Base-by-base conservation (phyloP, 805 yeast genomes). In the Lipomyces japonicus region DNA sequence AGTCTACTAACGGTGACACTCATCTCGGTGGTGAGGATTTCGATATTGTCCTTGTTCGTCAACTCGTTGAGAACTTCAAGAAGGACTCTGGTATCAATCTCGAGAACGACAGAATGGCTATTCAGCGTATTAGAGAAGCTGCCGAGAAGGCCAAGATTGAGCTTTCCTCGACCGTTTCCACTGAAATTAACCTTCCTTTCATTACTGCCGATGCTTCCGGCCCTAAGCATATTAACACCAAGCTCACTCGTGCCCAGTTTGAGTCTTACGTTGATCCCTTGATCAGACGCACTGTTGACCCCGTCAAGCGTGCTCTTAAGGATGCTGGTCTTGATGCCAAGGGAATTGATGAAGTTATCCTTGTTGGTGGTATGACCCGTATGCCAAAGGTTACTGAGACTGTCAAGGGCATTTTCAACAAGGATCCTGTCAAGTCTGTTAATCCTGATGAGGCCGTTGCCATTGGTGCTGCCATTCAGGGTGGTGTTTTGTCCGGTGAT, bases 391-490 rank as follows among this genome's bases (percentile, higher is more conserved):
- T 86, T 61, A 71, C 82, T 53, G 84, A 79, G 64, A 80, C 85
- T 57, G 95, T 86, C 64, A 82, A 80, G 73, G 67, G 77, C 46
- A 77, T 86, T 64, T 89, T 89, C 73, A 83, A 82, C 66, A 84
- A 78, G 71, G 86, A 82, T 62, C 95, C 96, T 62, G 84, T 86
- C 66, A 88, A 85, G 75, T 81, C 91, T 47, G 95, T 89, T 63
- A 89, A 89, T 81, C 97, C 97, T 43, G 95, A 86, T 67, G 95
- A 86, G 76, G 95, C 95, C 42, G 95, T 86, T 55, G 93, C 95
- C 61, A 81, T 89, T 72, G 97, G 97, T 74, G 97, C 97, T 59
- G 96, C 96, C 51, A 90, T 89, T 63, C 97, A 89, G 76, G 97
- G 96, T 73, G 97, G 95, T 65, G 95, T 89, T 58, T 76, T 89